A percentile compares a stretch with the other conserved stretches of the same genome.
Conservation (phyloP, 202 grass and related monocot species). For the Eragrostis tef region DNA sequence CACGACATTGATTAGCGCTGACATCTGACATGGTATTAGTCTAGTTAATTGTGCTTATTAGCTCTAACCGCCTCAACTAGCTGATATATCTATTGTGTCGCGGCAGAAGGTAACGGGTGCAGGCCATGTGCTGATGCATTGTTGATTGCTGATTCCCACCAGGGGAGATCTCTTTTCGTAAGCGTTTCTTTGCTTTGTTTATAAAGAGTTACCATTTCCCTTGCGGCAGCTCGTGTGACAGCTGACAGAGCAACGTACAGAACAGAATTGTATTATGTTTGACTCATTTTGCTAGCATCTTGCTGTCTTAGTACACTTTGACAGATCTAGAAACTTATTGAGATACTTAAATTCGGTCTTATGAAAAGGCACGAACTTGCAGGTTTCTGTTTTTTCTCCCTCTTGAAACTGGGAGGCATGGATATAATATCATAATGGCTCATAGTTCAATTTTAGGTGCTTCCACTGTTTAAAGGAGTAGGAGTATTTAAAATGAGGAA, state of each 20-base stretch:
- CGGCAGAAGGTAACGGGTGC: conserved; percentile 3
- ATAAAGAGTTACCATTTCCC: neutral
- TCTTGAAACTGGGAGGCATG: too few species aligned
- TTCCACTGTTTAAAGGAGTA: too few species aligned
- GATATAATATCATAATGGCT: too few species aligned
- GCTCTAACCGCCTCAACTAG: conserved; percentile 24
- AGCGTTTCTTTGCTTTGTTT: conserved; percentile 2
- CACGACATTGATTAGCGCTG: neutral
- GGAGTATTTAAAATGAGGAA: too few species aligned
- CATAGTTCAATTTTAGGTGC: too few species aligned
- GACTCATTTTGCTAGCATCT: neutral
- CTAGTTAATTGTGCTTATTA: neutral
- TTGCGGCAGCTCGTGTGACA: neutral
- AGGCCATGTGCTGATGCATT: conserved; percentile 10
- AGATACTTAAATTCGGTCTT: neutral
- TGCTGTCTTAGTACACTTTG: conserved; percentile 21
- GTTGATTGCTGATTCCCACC: conserved; percentile 4
- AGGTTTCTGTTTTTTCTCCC: neutral
- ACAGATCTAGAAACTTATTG: conserved; percentile 27
- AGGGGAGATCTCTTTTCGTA: conserved; percentile 1
- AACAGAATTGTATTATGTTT: neutral
- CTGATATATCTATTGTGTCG: conserved; percentile 2
- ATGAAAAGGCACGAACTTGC: neutral
- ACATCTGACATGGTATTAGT: neutral
- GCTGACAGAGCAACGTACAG: neutral